Conservation (phyloP, 495 filamentous ascomycete genomes). For the Mytilinidion resinicola region DNA sequence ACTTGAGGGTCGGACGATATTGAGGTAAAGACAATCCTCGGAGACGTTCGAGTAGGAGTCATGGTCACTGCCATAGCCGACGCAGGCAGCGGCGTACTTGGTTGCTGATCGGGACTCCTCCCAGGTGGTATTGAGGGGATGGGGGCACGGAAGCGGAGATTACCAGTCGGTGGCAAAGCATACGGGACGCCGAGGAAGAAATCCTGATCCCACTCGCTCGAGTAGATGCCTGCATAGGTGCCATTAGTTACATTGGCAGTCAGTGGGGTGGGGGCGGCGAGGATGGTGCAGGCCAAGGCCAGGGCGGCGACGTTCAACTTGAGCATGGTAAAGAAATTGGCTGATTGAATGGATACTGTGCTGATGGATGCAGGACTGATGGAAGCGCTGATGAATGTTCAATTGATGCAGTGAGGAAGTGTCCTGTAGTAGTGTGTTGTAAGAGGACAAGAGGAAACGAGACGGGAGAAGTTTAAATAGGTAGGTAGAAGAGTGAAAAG, state of each 20-base stretch:
- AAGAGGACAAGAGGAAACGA: no score
- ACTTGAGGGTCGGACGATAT: constrained; percentile 51
- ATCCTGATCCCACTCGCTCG: constrained; percentile 31
- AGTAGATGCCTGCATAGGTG: constrained; percentile 29
- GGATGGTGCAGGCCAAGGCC: not conserved
- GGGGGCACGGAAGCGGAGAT: constrained; percentile 55
- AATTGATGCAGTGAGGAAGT: no score
- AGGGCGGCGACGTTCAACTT: not conserved
- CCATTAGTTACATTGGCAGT: constrained; percentile 33
- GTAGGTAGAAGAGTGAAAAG: no score
- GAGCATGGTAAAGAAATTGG: constrained; percentile 4
- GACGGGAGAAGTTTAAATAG: no score
- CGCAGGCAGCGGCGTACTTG: constrained; percentile 36
- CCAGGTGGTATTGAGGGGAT: constrained; percentile 43
- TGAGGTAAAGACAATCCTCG: constrained; percentile 62
- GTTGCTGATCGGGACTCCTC: constrained; percentile 30
- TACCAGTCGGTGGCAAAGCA: constrained; percentile 53
- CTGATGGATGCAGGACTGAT: no score
- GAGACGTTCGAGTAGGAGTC: constrained; percentile 10
- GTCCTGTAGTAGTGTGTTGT: no score
- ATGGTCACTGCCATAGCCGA: constrained; percentile 37
- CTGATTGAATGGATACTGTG: no score
- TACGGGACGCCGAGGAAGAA: constrained; percentile 61
- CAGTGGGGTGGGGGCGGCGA: constrained; percentile 15
- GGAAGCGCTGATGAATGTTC: no score